Percentiles rank a stretch among this genome's conserved stretches.
Evolutionary conservation across 441 rosid genomes (phyloP).

Genomic region (Flueggea neowawraea): DNA sequence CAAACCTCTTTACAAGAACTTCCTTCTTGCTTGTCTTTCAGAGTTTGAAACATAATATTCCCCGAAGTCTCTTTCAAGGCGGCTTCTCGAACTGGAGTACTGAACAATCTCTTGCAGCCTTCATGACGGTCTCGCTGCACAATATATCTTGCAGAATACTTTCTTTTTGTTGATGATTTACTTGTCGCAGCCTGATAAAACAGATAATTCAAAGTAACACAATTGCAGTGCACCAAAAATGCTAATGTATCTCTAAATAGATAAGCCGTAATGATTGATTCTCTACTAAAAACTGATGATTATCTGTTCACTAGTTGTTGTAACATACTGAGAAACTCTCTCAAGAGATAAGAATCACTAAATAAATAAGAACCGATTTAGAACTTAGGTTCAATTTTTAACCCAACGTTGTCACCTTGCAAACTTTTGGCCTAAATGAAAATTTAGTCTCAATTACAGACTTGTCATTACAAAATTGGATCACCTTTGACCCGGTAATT

Average conservation of each 20-base stretch:
- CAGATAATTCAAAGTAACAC: conserved; percentile 4
- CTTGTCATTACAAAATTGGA: too few species aligned
- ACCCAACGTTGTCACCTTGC: too few species aligned
- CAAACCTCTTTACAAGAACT: conserved; percentile 42
- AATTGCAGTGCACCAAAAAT: conserved; percentile 4
- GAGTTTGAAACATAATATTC: conserved; percentile 22
- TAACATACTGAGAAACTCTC: too few species aligned
- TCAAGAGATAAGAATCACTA: too few species aligned
- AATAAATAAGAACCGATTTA: too few species aligned
- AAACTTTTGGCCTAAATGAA: too few species aligned
- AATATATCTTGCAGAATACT: conserved; percentile 51
- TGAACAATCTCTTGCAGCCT: conserved; percentile 37
- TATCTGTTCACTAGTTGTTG: too few species aligned
- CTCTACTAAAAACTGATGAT: too few species aligned
- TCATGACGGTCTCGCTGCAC: conserved; percentile 39
- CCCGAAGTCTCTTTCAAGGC: conserved; percentile 14
- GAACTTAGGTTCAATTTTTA: too few species aligned
- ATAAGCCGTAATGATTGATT: too few species aligned
- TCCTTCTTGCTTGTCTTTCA: conserved; percentile 13
- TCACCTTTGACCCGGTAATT: too few species aligned
- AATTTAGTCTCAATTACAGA: too few species aligned
- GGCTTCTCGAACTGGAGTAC: conserved; percentile 34
- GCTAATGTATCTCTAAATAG: neutral
- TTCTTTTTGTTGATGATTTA: conserved; percentile 42
- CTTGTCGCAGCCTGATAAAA: conserved; percentile 35